A percentile compares a stretch with the other conserved stretches of the same genome.
Evolutionary conservation across 2,329 filamentous ascomycete genomes (phyloP).

Genomic region (Elsinoe necatrix): DNA sequence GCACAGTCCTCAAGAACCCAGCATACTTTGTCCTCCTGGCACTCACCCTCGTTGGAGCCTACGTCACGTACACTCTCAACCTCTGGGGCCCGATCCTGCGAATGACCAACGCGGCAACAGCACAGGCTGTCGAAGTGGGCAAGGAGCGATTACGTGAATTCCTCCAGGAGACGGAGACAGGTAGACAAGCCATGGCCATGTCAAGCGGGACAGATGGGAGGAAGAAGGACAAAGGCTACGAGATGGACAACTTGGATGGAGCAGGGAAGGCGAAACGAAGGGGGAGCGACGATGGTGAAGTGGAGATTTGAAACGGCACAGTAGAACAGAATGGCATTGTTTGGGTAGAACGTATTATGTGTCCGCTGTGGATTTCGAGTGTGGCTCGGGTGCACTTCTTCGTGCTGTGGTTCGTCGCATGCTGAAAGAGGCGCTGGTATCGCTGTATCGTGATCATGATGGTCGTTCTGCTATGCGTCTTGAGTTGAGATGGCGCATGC

Average conservation of each 20-base stretch:
- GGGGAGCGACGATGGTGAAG: conserved; percentile 50
- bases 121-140: conserved; percentile 80
- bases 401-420: neutral
- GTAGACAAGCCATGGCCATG: conserved; percentile 75
- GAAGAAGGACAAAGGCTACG: conserved; percentile 29
- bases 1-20: conserved; percentile 79
- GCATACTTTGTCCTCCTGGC: conserved; percentile 85
- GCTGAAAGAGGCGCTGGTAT: neutral
- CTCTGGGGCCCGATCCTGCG: conserved; percentile 92
- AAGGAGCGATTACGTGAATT: conserved; percentile 89
- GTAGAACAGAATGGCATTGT: conserved; percentile 10
- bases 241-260: conserved; percentile 52
- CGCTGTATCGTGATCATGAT: neutral
- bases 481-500: neutral
- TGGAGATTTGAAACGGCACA: conserved; percentile 29
- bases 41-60: conserved; percentile 65
- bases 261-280: conserved; percentile 46
- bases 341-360: neutral
- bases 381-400: neutral
- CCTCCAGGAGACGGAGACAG: conserved; percentile 76
- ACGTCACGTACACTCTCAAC: conserved; percentile 88
- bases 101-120: conserved; percentile 82
- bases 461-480: neutral
- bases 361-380: neutral
- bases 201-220: conserved; percentile 27